These are phyloP conservation scores for Hortiboletus campestris DNA, from an alignment of 768 basidiomycete genomes.

Conservation along the genomic window DNA sequence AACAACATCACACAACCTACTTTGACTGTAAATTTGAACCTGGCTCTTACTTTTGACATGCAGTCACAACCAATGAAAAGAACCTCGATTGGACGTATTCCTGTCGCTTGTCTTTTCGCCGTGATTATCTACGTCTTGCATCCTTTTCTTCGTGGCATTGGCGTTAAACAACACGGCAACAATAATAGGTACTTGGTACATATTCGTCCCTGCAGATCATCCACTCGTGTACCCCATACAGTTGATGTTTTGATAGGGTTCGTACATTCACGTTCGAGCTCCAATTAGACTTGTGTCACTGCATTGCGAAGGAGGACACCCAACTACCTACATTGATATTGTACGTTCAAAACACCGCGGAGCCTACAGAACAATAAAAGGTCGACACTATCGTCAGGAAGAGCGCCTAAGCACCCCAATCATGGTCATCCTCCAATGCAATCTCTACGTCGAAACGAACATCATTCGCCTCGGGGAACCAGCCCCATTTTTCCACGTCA, in stretches of 20 bases:
- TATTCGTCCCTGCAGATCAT: constrained; percentile 54
- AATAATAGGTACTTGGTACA: constrained; percentile 31
- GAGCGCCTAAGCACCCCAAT: constrained; percentile 12
- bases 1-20: background rate
- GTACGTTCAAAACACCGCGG: background rate
- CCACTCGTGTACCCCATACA: constrained; percentile 50
- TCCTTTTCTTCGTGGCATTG: constrained; percentile 41
- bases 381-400: background rate
- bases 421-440: background rate
- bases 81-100: background rate
- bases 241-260: constrained; percentile 33
- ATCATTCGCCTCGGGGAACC: constrained; percentile 48
- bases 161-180: constrained; percentile 73
- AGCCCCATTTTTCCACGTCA: constrained; percentile 50
- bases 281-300: background rate
- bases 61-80: background rate
- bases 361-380: background rate
- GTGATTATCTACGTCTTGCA: constrained; percentile 64
- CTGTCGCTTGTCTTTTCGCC: constrained; percentile 32
- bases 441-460: background rate
- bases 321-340: background rate
- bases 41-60: no score
- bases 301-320: background rate
- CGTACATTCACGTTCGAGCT: constrained; percentile 13
- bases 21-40: no score